Percentiles rank a stretch among this genome's conserved stretches.
phyloP scores from a whole-genome alignment of 1,284 basidiomycete genomes.

The Peniophora sp. region DNA sequence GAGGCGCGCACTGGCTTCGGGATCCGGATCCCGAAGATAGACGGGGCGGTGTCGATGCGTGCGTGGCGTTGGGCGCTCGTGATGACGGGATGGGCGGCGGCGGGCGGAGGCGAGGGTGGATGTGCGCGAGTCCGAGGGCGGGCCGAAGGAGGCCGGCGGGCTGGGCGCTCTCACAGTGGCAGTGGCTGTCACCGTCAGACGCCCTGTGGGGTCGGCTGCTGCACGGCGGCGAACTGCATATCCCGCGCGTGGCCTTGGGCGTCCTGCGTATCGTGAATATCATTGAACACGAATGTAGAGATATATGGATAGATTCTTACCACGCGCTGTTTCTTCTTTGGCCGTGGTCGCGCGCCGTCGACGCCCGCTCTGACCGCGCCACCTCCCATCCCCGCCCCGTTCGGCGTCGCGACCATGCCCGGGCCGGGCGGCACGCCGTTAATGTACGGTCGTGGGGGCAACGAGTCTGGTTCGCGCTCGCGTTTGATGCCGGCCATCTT shows the following conservation, averaged over 20 bases:
- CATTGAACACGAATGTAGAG: constrained; percentile 4
- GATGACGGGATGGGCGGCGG: neutral
- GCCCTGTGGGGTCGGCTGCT: constrained; percentile 41
- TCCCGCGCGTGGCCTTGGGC: constrained; percentile 30
- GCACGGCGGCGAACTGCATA: constrained; percentile 24
- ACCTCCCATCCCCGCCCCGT: constrained; percentile 15
- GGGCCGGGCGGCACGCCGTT: too few species aligned
- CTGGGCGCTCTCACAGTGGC: neutral
- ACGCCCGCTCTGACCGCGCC: constrained; percentile 53
- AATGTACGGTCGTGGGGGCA: too few species aligned
- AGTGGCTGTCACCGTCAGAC: constrained; percentile 16
- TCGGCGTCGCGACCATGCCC: too few species aligned
- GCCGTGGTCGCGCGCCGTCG: constrained; percentile 48
- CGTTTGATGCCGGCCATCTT: too few species aligned
- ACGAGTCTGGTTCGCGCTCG: too few species aligned
- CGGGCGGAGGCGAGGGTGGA: neutral
- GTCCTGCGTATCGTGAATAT: constrained; percentile 21
- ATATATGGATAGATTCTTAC: constrained; percentile 31
- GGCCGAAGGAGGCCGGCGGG: too few species aligned
- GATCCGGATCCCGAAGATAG: too few species aligned
- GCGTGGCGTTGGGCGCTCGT: neutral
- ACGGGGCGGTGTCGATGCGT: too few species aligned
- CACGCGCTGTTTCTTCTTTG: constrained; percentile 70
- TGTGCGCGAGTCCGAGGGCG: constrained; percentile 1
- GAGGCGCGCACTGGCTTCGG: too few species aligned